These are phyloP conservation scores for Aspergillus sp. DNA, from an alignment of 2,329 filamentous ascomycete species.

Conservation along the genomic window DNA sequence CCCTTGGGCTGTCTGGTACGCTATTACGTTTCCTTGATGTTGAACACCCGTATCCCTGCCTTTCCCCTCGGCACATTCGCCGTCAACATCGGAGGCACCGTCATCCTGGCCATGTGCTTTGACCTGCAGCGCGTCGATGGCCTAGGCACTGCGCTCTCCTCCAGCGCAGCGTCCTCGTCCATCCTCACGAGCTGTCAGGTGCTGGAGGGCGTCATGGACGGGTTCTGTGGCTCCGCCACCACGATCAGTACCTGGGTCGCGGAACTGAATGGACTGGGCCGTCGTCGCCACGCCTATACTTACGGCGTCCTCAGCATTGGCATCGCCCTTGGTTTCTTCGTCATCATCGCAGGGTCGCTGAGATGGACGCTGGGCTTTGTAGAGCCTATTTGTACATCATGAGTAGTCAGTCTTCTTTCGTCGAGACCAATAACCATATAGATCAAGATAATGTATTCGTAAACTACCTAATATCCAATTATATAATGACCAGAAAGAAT, in stretches of 20 bases:
- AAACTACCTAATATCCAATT: neutral
- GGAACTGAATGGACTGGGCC: constrained; percentile 56
- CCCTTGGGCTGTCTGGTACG: constrained; percentile 74
- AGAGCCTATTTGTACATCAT: constrained; percentile 30
- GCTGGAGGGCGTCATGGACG: constrained; percentile 65
- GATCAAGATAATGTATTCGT: neutral
- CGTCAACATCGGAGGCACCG: constrained; percentile 77
- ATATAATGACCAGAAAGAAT: too few relatives aligned
- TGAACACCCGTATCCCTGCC: constrained; percentile 65
- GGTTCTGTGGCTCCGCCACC: constrained; percentile 66
- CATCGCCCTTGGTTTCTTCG: constrained; percentile 48
- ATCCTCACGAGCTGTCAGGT: constrained; percentile 62
- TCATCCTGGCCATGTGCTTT: constrained; percentile 71
- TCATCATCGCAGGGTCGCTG: constrained; percentile 58
- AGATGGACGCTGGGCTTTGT: constrained; percentile 50
- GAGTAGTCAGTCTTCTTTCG: neutral
- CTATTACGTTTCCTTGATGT: constrained; percentile 67
- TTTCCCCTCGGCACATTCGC: constrained; percentile 87
- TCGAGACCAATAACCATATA: neutral
- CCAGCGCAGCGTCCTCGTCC: constrained; percentile 43
- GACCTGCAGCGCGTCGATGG: constrained; percentile 69
- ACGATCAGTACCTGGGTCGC: constrained; percentile 68
- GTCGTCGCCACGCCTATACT: constrained; percentile 60
- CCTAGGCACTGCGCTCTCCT: constrained; percentile 43
- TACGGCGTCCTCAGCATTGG: constrained; percentile 53